phyloP scores from a whole-genome alignment of 352 stramenopile species.

The Phytophthora megakarya region DNA sequence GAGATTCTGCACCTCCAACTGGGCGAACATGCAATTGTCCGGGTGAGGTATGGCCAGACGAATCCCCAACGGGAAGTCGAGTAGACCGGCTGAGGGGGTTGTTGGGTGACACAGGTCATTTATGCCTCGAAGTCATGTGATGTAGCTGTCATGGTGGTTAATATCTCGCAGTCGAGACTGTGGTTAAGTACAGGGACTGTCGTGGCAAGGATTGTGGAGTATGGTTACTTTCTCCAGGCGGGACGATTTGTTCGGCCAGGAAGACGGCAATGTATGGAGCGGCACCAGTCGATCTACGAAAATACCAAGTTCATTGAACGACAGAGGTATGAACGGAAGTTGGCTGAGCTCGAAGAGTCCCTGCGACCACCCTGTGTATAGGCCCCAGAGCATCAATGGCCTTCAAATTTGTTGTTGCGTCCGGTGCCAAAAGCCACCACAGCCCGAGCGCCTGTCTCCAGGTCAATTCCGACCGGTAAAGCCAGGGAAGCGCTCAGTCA shows the following conservation, averaged over 20 bases:
- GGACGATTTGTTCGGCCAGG: neutral
- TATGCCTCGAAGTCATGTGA: neutral
- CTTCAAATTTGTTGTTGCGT: no score
- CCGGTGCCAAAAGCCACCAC: no score
- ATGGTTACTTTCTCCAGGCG: neutral
- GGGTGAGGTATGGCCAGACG: neutral
- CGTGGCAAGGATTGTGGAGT: neutral
- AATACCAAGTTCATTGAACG: neutral
- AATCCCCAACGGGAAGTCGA: neutral
- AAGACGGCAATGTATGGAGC: neutral
- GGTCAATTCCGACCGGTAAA: no score
- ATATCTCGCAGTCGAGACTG: neutral
- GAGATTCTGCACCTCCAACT: neutral
- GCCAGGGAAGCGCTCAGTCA: no score
- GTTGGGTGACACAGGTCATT: slow-evolving; percentile 2
- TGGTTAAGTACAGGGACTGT: neutral
- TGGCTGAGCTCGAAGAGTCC: no score
- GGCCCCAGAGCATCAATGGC: no score
- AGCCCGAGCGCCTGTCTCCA: no score
- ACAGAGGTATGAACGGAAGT: neutral
- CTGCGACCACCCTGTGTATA: neutral
- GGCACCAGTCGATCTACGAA: neutral
- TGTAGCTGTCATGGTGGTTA: neutral
- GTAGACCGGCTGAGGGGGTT: neutral
- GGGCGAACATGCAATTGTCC: neutral